Base-by-base conservation (phyloP, 352 stramenopile species). In the Pythium monospermum region DNA sequence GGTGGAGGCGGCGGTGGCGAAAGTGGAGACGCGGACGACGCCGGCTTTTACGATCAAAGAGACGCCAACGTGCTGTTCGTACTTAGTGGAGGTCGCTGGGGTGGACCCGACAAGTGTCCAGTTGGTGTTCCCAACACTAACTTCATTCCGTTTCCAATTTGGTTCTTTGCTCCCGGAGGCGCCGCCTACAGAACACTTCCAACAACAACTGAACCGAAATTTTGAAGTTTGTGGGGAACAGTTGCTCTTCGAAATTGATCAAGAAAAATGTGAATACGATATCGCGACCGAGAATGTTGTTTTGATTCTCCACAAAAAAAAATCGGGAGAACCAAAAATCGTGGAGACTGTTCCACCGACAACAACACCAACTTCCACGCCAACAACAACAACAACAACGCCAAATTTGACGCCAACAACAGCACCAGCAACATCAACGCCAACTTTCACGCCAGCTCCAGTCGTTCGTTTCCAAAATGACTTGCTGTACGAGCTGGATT, bases 241-340 rank as follows among this genome's bases (percentile, higher is more conserved):
- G 1, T 49, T 85, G 10, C 44, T 60, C 16, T 23, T 62, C 5
- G 56, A 61, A 1, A 64, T 83, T 13, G 66, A 77, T 37, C 15
- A 52, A 7, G 53, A 49, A 6, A 59, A 32, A 4, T 63, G 60
- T 1, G 67, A 86, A 21, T 56, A 72, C 35, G 53, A 88, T 35
- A 76, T 85, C 19, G 79, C 79, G 12, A 86, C 49, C 23, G 76
- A 91, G 41, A 91, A 91, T 50, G 68, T 88, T 62, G 76, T 69
- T n/a, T 35, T 91, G 32, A 73, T 91, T 27, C 46, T 87, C 19
- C 68, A 77, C 38, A 82, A 83, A 46, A 46, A 66, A 54, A 10
- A 10, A 11, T 10, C 30, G 7, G 30, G 13, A 13, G 30, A 13
- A 13, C 13, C 30, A 13, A 35, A 49, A 13, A 18, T 41, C 13